A percentile compares a stretch with the other conserved stretches of the same genome.
Conservation (phyloP, 2,329 filamentous ascomycete genomes). For the Penicillium sp. region DNA sequence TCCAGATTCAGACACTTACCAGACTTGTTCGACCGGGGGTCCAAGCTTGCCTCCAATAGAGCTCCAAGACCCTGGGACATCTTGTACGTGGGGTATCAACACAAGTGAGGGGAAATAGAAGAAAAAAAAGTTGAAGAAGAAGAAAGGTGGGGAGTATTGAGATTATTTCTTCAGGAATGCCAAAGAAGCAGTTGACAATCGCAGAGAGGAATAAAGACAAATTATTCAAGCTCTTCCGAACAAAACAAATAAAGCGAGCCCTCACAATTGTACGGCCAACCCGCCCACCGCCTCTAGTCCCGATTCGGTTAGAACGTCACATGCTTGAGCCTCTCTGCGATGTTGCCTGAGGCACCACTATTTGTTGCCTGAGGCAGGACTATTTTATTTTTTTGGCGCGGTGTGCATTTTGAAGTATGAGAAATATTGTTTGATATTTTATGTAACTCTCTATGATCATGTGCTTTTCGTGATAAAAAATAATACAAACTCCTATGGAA, state of each 20-base stretch:
- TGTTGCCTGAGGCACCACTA: conserved; percentile 1
- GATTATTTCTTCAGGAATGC: neutral
- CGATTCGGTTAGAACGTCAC: conserved; percentile 13
- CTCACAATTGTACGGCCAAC: conserved; percentile 27
- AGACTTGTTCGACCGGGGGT: conserved; percentile 85
- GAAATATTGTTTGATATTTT: neutral
- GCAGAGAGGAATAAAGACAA: conserved; percentile 9
- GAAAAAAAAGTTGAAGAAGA: conserved; percentile 7
- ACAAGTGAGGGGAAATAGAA: conserved; percentile 15
- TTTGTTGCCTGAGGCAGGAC: too few species aligned
- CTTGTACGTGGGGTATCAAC: conserved; percentile 35
- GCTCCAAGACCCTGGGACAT: conserved; percentile 65
- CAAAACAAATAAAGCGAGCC: conserved; percentile 22
- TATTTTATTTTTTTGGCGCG: neutral
- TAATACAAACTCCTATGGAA: conserved; percentile 12
- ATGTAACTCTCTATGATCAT: conserved; percentile 17
- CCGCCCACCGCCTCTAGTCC: conserved; percentile 23
- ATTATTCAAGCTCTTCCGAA: conserved; percentile 14
- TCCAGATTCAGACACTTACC: conserved; percentile 56
- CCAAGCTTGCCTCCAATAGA: conserved; percentile 85
- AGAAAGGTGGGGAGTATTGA: neutral
- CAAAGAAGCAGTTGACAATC: conserved; percentile 4
- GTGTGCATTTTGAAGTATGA: neutral
- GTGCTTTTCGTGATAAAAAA: conserved; percentile 14
- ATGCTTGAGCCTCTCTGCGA: conserved; percentile 10